These are phyloP conservation scores for Kregervanrija delftensis DNA, from an alignment of 805 yeast species.

Conservation along the genomic window DNA sequence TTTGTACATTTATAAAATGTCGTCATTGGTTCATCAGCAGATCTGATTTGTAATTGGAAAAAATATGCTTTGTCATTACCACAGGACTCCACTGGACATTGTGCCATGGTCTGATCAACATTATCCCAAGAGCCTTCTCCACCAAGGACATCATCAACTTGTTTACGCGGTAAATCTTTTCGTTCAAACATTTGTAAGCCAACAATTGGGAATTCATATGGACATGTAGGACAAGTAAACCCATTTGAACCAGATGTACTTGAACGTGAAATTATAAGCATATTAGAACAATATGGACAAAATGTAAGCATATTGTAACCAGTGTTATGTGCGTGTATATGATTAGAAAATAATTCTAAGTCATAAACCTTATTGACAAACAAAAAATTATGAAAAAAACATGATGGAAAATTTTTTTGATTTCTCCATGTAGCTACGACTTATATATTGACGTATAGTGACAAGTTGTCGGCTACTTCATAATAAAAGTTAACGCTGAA, in stretches of 20 bases:
- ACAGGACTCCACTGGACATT: conserved; percentile 85
- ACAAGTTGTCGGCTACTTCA: too few relatives aligned
- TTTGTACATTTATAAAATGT: conserved; percentile 93
- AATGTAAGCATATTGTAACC: conserved; percentile 69
- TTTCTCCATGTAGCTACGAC: too few relatives aligned
- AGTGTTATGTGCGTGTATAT: background rate
- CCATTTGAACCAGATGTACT: conserved; percentile 48
- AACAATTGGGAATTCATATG: conserved; percentile 84
- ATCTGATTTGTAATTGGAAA: conserved; percentile 92
- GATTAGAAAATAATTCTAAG: background rate
- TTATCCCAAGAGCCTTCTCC: conserved; percentile 99
- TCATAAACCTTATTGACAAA: background rate
- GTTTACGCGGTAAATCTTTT: conserved; percentile 74
- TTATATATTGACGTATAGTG: too few relatives aligned
- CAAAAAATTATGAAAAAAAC: background rate
- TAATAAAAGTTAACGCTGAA: too few relatives aligned
- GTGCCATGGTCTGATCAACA: conserved; percentile 90
- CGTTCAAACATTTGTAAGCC: conserved; percentile 84
- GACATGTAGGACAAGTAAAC: conserved; percentile 89
- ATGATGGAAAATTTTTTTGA: background rate
- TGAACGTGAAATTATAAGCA: conserved; percentile 69
- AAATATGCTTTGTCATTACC: conserved; percentile 89
- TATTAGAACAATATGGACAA: conserved; percentile 91
- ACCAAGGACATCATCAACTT: conserved; percentile 94
- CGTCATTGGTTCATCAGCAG: conserved; percentile 99